Evolutionary conservation across 2,329 filamentous ascomycete genomes (phyloP), one percentile per base, ranked within the genome.

Genomic region (Emmonsia crescens): DNA sequence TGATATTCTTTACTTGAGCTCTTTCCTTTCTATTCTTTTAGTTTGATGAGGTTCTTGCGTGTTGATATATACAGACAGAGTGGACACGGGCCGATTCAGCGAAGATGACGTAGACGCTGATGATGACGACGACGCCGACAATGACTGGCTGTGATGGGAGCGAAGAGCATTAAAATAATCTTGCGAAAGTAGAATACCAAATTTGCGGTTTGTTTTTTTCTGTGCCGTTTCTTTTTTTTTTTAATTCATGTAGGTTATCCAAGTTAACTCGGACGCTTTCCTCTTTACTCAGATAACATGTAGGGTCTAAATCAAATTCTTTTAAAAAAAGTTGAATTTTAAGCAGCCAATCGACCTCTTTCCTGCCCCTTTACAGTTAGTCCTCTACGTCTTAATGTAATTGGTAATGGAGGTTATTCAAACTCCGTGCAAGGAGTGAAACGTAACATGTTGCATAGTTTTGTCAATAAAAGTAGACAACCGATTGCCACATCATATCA

Each of bases 61-160:
- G 52, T 19, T 24, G n/a, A 24, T 27, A 27, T 40, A 24, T 40
- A 24, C 9, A n/a, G 42, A 1, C 5, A 55, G 12, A 24, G n/a
- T 38, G 52, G 33, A 36, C 31, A 12, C 9, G 24, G 24, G 3
- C 29, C 10, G 29, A 36, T 54, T 3, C 51, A 5, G 8, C 27
- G 29, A 36, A 31, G 10, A 27, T 14, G 33, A 8, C 52, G 31
- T 10, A 16, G n/a, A 38, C 33, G 10, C 27, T 14, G 33, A 27
- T 27, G 9, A 55, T 6, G 33, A 40, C 19, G 33, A 56, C 24
- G n/a, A 14, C 33, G 27, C 10, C 33, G 33, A 40, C 21, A 10
- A 21, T 38, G 29, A 19, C 52, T 56, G 21, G 44, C 14, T 57
- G 55, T 21, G 40, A 59, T 61, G 49, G 58, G 40, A 48, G 60